These are phyloP conservation scores for Sicyos edulis DNA, from an alignment of 306 rosid species.

Conservation along the genomic window DNA sequence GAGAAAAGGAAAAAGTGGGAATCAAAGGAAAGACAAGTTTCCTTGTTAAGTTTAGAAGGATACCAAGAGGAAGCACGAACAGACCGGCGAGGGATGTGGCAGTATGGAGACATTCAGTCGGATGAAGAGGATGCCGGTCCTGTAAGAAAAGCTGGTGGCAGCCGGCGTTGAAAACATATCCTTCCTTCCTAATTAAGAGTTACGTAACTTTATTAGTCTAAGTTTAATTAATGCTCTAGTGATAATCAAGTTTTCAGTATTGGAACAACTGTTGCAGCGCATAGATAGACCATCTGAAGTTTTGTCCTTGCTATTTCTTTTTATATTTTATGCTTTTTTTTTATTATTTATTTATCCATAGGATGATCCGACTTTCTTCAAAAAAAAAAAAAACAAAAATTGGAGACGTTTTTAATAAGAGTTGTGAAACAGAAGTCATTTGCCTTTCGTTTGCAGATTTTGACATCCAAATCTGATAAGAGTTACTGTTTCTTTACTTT, in stretches of 20 bases:
- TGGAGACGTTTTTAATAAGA: too few species aligned
- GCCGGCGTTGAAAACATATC: slow-evolving; percentile 40
- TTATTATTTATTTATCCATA: too few species aligned
- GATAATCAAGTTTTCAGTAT: background rate
- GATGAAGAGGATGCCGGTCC: slow-evolving; percentile 76
- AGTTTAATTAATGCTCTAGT: background rate
- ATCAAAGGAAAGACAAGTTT: slow-evolving; percentile 52
- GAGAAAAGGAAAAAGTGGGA: slow-evolving; percentile 82
- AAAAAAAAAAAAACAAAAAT: too few species aligned
- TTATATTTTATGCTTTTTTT: too few species aligned
- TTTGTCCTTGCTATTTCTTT: background rate
- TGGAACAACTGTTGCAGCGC: background rate
- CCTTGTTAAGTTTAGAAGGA: slow-evolving; percentile 64
- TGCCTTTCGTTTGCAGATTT: too few species aligned
- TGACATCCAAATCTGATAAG: too few species aligned
- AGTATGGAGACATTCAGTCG: slow-evolving; percentile 79
- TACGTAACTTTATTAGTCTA: too few species aligned
- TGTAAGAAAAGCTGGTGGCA: slow-evolving; percentile 49
- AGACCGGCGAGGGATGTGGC: slow-evolving; percentile 76
- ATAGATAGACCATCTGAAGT: background rate
- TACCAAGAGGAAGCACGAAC: slow-evolving; percentile 75
- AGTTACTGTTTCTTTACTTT: too few species aligned
- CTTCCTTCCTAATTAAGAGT: too few species aligned
- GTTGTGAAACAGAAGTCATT: too few species aligned
- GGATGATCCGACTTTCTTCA: too few species aligned